Conservation (phyloP, 2,329 filamentous ascomycete genomes). For the Grosmannia penicillata region DNA sequence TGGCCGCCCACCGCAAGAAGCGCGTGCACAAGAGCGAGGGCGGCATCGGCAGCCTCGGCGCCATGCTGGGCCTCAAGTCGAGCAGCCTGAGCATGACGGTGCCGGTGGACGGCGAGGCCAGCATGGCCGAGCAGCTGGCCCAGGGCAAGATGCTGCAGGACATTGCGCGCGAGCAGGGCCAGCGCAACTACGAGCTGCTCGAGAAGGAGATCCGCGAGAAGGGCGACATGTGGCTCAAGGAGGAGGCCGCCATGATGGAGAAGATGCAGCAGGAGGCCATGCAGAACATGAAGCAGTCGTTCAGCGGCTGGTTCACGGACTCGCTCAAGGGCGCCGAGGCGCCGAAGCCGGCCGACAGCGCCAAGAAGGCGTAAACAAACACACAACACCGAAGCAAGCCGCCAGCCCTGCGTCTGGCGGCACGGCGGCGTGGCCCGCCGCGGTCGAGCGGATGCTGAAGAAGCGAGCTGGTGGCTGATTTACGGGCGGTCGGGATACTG, state of each 20-base stretch:
- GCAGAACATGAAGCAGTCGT: conserved; percentile 77
- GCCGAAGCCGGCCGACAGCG: background rate
- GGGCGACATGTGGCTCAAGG: conserved; percentile 92
- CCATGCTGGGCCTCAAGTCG: conserved; percentile 64
- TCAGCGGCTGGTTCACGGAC: conserved; percentile 39
- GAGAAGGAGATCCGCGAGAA: conserved; percentile 88
- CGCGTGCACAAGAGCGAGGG: conserved; percentile 32
- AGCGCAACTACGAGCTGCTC: conserved; percentile 75
- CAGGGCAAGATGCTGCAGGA: conserved; percentile 97
- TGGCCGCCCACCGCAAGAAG: conserved; percentile 54
- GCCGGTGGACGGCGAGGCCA: conserved; percentile 49
- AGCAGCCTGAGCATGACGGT: conserved; percentile 48
- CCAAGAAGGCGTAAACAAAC: conserved; percentile 1
- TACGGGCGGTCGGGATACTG: no score
- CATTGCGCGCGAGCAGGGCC: conserved; percentile 79
- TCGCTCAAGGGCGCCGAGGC: background rate
- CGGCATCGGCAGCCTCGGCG: conserved; percentile 54
- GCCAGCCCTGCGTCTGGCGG: no score
- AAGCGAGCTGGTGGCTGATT: no score
- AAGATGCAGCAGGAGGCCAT: conserved; percentile 81
- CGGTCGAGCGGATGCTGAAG: no score
- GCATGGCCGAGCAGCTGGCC: conserved; percentile 60
- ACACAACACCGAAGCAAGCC: no score
- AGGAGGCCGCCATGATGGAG: conserved; percentile 79
- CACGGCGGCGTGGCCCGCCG: no score